phyloP scores from a whole-genome alignment of 352 stramenopile species.

The Phytophthora hybrid region DNA sequence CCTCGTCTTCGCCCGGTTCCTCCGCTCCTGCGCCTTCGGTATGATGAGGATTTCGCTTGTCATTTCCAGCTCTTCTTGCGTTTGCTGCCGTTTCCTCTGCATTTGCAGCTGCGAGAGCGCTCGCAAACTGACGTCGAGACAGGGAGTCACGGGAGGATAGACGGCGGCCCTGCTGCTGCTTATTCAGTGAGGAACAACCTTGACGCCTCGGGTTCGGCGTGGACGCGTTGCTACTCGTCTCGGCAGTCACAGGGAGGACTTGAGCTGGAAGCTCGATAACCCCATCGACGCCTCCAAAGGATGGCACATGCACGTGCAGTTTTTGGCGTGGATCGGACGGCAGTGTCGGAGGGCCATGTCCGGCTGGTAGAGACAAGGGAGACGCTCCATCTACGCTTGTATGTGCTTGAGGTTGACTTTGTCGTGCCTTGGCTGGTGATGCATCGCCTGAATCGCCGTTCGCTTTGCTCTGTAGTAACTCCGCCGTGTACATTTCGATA shows the following conservation, averaged over 20 bases:
- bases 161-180: conserved; percentile 47
- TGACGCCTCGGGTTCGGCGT: conserved; percentile 22
- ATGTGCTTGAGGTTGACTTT: conserved; percentile 11
- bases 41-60: conserved; percentile 19
- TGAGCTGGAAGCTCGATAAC: conserved; percentile 59
- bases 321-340: conserved; percentile 63
- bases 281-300: conserved; percentile 63
- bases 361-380: conserved; percentile 38
- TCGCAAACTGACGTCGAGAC: conserved; percentile 52
- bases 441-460: conserved; percentile 7
- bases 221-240: conserved; percentile 2
- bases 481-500: conserved; percentile 77
- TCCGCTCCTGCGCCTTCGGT: conserved; percentile 15
- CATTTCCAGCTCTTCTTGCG: conserved; percentile 9
- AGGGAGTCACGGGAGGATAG: conserved; percentile 51
- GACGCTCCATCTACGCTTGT: background rate
- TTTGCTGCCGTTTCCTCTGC: conserved; percentile 15
- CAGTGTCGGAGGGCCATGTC: conserved; percentile 58
- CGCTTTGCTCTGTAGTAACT: conserved; percentile 57
- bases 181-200: conserved; percentile 26
- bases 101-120: conserved; percentile 30
- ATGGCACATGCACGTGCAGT: conserved; percentile 65
- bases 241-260: background rate
- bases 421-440: conserved; percentile 27
- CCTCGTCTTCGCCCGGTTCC: conserved; percentile 55